Base-by-base conservation (phyloP, 2,329 filamentous ascomycete genomes). In the Paraphoma sp. region DNA sequence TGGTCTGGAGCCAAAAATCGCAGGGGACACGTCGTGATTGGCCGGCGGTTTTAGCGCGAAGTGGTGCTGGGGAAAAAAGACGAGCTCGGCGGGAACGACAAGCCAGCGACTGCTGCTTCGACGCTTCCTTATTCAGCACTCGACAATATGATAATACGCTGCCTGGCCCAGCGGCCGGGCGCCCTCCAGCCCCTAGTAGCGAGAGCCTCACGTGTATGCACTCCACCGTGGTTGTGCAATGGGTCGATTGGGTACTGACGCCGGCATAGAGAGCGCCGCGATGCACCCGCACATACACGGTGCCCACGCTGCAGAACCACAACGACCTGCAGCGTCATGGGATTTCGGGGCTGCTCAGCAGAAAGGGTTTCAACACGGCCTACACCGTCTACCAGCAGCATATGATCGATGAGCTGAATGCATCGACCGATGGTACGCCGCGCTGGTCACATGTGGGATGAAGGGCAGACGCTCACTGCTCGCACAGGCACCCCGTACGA, bases 301-400 rank as follows among this genome's bases (percentile, higher is more conserved):
- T 85, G 6, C 83, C 84, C 23, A 68, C 77, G 58, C 81, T 86
- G 63, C 74, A 72, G 41, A 78, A 84, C 69, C 77, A 82, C 53
- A 62, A 70, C 11, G 60, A 72, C 41, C 83, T 85, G 65, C 69
- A 71, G 53, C 56, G 79, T 51, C 68, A 84, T 62, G 87, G 87
- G 56, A 82, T 97, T 6, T 84, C 87, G n/a, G 86, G 87, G 12
- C 83, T 98, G 58, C 82, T 97, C 73, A 88, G 88, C 30, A 76
- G 83, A 1, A 81, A 84, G 48, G 91, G 86, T 52, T 96, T 91
- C 78, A 80, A 89, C 53, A 84, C 91, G 52, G 88, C 93, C 48
- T 99, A 92, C 88, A 89, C 84, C 33, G 83, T 93, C 71, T 96
- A 97, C 80, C 93, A 96, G 83, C 74, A 80, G 38, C 79, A 89